Conservation (phyloP, 805 yeast genomes). For the Cyberlindnera amylophila region DNA sequence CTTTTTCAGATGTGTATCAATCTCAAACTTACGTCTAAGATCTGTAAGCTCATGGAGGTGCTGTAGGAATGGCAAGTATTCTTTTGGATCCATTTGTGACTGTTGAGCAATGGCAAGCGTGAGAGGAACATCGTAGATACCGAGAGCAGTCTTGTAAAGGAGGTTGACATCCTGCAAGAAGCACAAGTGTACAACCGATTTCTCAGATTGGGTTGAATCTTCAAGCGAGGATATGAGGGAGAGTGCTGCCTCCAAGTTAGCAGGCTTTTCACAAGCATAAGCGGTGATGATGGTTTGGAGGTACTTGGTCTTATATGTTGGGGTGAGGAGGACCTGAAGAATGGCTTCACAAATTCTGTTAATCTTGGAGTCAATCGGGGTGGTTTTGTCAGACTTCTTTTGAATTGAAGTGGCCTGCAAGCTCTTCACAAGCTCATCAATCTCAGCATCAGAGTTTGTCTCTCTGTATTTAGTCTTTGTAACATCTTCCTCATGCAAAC, state of each 20-base stretch:
- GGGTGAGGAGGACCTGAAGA: slow-evolving; percentile 47
- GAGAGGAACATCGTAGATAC: slow-evolving; percentile 76
- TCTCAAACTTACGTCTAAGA: slow-evolving; percentile 64
- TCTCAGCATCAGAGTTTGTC: slow-evolving; percentile 40
- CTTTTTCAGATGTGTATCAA: slow-evolving; percentile 74
- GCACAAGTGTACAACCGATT: slow-evolving; percentile 76
- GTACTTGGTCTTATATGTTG: slow-evolving; percentile 52
- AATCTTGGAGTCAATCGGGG: slow-evolving; percentile 51
- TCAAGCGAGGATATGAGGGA: slow-evolving; percentile 51
- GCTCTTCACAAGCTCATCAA: slow-evolving; percentile 30
- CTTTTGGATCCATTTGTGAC: slow-evolving; percentile 97
- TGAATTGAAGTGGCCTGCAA: slow-evolving; percentile 21
- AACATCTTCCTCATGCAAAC: slow-evolving; percentile 83
- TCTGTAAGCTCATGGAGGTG: slow-evolving; percentile 65
- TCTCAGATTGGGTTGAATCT: slow-evolving; percentile 46
- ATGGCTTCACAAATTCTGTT: slow-evolving; percentile 75
- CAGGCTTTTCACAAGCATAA: slow-evolving; percentile 87
- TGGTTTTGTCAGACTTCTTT: slow-evolving; percentile 36
- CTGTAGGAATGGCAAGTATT: slow-evolving; percentile 89
- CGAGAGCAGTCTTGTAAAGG: slow-evolving; percentile 74
- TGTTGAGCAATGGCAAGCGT: slow-evolving; percentile 88
- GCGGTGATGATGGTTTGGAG: slow-evolving; percentile 84
- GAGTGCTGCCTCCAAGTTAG: slow-evolving; percentile 76
- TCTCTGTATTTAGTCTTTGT: slow-evolving; percentile 77
- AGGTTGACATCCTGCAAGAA: slow-evolving; percentile 86